Evolutionary conservation across 2,329 filamentous ascomycete species (phyloP).

Genomic region (Aureobasidium zeae): DNA sequence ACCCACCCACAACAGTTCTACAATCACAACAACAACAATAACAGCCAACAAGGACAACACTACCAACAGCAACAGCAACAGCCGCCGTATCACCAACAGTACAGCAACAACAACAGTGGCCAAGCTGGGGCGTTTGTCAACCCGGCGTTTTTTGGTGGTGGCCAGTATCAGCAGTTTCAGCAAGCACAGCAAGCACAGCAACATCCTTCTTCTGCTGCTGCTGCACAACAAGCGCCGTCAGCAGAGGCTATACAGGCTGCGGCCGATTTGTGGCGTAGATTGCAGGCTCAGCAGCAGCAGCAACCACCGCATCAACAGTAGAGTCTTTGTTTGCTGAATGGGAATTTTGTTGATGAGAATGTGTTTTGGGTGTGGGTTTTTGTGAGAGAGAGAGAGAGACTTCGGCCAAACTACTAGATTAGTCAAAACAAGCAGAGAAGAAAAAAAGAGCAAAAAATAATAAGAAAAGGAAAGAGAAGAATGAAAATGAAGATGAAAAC

Average conservation of each 20-base stretch:
- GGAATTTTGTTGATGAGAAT: too few relatives aligned
- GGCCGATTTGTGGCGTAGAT: conserved; percentile 13
- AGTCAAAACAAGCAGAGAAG: too few relatives aligned
- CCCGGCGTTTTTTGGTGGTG: conserved; percentile 27
- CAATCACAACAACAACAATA: conserved; percentile 12
- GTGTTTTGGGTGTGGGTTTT: too few relatives aligned
- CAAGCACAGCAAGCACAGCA: conserved; percentile 21
- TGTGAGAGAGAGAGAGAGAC: too few relatives aligned
- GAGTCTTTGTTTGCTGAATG: background rate
- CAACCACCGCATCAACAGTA: conserved; percentile 1
- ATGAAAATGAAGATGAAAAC: too few relatives aligned
- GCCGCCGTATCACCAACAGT: conserved; percentile 10
- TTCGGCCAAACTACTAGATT: too few relatives aligned
- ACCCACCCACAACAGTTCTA: conserved; percentile 14
- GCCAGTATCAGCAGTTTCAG: conserved; percentile 18
- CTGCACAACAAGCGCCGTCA: background rate
- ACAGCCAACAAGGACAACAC: background rate
- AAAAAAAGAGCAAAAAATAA: too few relatives aligned
- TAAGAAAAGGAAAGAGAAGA: too few relatives aligned
- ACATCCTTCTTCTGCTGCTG: conserved; percentile 19
- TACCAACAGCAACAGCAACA: conserved; percentile 1
- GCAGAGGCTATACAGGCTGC: conserved; percentile 8
- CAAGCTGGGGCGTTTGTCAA: conserved; percentile 28
- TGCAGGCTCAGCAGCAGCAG: conserved; percentile 7
- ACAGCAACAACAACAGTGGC: too few relatives aligned